Evolutionary conservation across 2,329 filamentous ascomycete genomes (phyloP).

Genomic region (Pseudogymnoascus sp.): DNA sequence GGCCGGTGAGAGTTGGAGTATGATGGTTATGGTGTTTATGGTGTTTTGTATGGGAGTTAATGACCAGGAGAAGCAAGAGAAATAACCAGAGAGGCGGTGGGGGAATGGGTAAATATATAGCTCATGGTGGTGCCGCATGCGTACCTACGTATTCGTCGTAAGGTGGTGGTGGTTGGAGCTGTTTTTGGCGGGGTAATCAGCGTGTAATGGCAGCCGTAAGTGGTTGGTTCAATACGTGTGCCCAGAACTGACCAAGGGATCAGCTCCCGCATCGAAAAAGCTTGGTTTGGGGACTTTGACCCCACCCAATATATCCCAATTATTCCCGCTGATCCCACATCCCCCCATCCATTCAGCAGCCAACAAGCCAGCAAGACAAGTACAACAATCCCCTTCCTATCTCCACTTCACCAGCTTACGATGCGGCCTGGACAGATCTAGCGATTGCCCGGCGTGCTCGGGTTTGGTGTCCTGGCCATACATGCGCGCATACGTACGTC

Average conservation of each 20-base stretch:
- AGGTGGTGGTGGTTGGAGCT: neutral
- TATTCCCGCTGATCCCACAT: neutral
- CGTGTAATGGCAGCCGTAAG: neutral
- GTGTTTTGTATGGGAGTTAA: neutral
- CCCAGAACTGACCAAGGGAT: neutral
- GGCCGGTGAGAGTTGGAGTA: neutral
- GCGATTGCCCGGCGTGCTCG: neutral
- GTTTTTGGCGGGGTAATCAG: neutral
- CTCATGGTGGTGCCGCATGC: neutral
- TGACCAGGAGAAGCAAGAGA: neutral
- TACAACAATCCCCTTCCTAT: neutral
- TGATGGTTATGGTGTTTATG: neutral
- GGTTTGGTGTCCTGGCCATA: neutral
- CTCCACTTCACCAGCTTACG: neutral
- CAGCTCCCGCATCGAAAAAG: neutral
- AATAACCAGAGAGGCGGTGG: neutral
- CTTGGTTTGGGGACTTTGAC: neutral
- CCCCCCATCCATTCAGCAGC: neutral
- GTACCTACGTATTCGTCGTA: neutral
- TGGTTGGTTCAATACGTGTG: neutral
- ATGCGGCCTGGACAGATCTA: neutral
- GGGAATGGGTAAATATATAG: neutral
- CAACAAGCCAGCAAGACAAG: neutral
- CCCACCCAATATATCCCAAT: neutral
- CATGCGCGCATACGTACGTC: neutral